These are phyloP conservation scores for Torulaspora maleeae DNA, from an alignment of 805 yeast genomes.

Conservation along the genomic window DNA sequence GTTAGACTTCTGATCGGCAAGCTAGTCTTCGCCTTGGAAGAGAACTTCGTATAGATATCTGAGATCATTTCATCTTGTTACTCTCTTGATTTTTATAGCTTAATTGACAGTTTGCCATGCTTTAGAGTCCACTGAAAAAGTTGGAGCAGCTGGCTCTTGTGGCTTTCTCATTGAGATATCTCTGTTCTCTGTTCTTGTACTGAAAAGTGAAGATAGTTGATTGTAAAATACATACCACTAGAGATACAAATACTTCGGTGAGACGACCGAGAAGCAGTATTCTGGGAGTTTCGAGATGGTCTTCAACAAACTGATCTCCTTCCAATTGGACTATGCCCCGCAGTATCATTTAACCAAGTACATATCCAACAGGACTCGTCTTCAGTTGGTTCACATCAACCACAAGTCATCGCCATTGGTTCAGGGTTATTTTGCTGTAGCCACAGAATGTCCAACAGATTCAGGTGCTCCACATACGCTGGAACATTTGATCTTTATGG, in stretches of 20 bases:
- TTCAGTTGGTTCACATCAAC: conserved; percentile 70
- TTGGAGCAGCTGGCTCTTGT: not conserved
- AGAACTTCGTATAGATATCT: conserved; percentile 29
- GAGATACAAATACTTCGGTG: not conserved
- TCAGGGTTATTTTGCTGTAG: conserved; percentile 92
- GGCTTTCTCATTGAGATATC: not conserved
- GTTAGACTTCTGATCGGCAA: conserved; percentile 37
- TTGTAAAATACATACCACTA: not conserved
- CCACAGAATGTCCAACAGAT: conserved; percentile 83
- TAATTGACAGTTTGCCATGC: not conserved
- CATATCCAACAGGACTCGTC: conserved; percentile 74
- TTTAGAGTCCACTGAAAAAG: not conserved
- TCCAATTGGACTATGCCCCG: conserved; percentile 73
- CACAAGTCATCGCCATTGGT: conserved; percentile 79
- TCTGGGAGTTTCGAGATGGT: conserved; percentile 16
- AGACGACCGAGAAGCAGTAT: not conserved
- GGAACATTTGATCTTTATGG: conserved; percentile 94
- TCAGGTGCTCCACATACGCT: conserved; percentile 94
- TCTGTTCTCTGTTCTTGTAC: not conserved
- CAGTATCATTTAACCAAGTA: conserved; percentile 61
- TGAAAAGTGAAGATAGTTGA: not conserved
- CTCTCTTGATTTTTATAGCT: not conserved
- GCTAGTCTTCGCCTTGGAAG: conserved; percentile 24
- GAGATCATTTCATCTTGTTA: conserved; percentile 6
- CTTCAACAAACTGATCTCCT: conserved; percentile 45